phyloP scores from a whole-genome alignment of 495 filamentous ascomycete genomes.

The Pyronema omphalodes region DNA sequence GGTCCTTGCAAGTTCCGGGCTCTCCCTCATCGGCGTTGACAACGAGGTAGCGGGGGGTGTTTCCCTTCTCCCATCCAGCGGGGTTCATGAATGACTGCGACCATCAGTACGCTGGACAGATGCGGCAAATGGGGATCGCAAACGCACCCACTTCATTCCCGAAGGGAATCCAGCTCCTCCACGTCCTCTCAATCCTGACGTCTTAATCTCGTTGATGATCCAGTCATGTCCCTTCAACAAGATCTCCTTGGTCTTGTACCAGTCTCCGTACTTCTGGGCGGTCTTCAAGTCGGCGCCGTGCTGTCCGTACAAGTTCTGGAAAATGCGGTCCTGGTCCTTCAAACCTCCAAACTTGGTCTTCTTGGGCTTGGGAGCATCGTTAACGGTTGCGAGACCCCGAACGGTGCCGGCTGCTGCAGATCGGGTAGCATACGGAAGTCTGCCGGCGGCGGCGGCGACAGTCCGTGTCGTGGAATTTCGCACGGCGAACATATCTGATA shows the following conservation, averaged over 20 bases:
- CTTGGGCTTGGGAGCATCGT: slow-evolving; percentile 53
- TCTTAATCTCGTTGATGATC: slow-evolving; percentile 94
- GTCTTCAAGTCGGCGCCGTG: slow-evolving; percentile 77
- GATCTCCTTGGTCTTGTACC: slow-evolving; percentile 99
- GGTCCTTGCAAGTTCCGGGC: slow-evolving; percentile 97
- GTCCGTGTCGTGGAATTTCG: slow-evolving; percentile 1
- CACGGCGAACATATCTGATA: slow-evolving; percentile 4
- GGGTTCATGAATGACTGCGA: slow-evolving; percentile 96
- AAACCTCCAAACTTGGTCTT: slow-evolving; percentile 64
- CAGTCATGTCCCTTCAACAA: slow-evolving; percentile 91
- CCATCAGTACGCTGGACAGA: neutral
- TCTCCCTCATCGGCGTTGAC: slow-evolving; percentile 98
- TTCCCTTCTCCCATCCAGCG: slow-evolving; percentile 98
- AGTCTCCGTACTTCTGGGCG: slow-evolving; percentile 97
- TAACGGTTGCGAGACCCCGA: slow-evolving; percentile 69
- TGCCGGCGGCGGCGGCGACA: neutral
- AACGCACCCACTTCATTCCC: slow-evolving; percentile 88
- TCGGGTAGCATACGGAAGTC: neutral
- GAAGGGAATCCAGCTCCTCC: slow-evolving; percentile 97
- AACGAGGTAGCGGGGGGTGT: slow-evolving; percentile 83
- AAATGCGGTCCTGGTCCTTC: slow-evolving; percentile 91
- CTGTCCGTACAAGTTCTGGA: slow-evolving; percentile 92
- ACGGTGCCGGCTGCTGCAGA: neutral
- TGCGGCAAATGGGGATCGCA: neutral
- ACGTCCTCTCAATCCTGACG: slow-evolving; percentile 83